Percentiles rank a stretch among this genome's conserved stretches.
Conservation (phyloP, 176 grass and related monocot genomes). For the Rhipidocladum racemiflorum region DNA sequence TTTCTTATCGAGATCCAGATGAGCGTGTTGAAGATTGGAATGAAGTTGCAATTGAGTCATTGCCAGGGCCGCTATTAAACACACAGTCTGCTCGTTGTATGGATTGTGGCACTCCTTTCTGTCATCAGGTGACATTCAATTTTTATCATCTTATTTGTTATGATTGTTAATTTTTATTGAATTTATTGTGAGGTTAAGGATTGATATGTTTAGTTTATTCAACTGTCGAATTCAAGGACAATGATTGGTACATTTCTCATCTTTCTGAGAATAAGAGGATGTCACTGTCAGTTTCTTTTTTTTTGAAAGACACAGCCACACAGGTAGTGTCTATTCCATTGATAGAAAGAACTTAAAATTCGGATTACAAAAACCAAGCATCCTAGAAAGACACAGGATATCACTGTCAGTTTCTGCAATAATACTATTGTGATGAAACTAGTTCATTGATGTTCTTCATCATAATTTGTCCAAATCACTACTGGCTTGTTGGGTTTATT, state of each 20-base stretch:
- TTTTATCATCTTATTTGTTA: slow-evolving; percentile 5
- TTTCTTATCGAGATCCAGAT: slow-evolving; percentile 84
- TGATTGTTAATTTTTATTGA: not conserved
- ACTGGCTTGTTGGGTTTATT: not conserved
- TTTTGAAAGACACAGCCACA: too few relatives aligned
- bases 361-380: too few relatives aligned
- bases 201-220: slow-evolving; percentile 14
- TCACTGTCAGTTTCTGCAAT: not conserved
- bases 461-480: not conserved
- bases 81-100: slow-evolving; percentile 98
- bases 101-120: slow-evolving; percentile 99
- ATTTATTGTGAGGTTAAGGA: not conserved
- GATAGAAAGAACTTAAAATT: too few relatives aligned
- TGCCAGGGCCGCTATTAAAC: slow-evolving; percentile 73
- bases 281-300: not conserved
- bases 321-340: too few relatives aligned
- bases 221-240: not conserved
- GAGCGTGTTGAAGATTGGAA: slow-evolving; percentile 75
- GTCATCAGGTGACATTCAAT: slow-evolving; percentile 72
- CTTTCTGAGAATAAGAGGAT: not conserved
- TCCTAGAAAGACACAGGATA: too few relatives aligned
- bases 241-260: not conserved
- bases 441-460: not conserved
- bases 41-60: slow-evolving; percentile 88
- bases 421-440: not conserved